These are phyloP conservation scores for Yamadazyma sp. DNA, from an alignment of 805 yeast genomes.

Conservation along the genomic window DNA sequence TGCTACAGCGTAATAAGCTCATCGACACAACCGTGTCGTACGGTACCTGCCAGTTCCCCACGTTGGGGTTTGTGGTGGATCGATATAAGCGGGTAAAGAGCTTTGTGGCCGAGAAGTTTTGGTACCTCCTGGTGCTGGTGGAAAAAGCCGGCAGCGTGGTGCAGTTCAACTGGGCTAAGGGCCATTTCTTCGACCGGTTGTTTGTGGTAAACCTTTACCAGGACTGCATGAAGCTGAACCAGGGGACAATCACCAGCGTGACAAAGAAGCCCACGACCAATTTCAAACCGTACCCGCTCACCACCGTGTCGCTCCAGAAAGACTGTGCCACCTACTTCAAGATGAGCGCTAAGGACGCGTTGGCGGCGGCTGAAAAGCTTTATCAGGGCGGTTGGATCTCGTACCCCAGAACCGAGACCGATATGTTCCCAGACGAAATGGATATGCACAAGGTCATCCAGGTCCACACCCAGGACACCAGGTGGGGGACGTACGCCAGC, in stretches of 20 bases:
- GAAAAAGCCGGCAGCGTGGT: slow-evolving; percentile 32
- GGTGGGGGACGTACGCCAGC: slow-evolving; percentile 76
- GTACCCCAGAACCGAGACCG: slow-evolving; percentile 98
- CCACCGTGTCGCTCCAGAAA: slow-evolving; percentile 92
- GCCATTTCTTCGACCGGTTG: slow-evolving; percentile 70
- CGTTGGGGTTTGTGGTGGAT: slow-evolving; percentile 94
- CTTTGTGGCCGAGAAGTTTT: slow-evolving; percentile 76
- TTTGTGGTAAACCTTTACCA: slow-evolving; percentile 66
- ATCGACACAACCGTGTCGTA: slow-evolving; percentile 58
- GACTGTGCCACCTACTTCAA: slow-evolving; percentile 74
- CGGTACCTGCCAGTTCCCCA: slow-evolving; percentile 96
- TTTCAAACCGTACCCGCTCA: slow-evolving; percentile 84
- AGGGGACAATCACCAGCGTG: slow-evolving; percentile 52
- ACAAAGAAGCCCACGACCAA: slow-evolving; percentile 66
- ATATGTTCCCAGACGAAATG: slow-evolving; percentile 74
- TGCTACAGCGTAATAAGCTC: slow-evolving; percentile 37
- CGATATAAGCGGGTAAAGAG: slow-evolving; percentile 71
- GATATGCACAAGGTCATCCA: slow-evolving; percentile 61
- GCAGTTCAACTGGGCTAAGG: slow-evolving; percentile 69
- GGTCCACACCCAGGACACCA: slow-evolving; percentile 53
- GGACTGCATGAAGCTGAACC: slow-evolving; percentile 52
- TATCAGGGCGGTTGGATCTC: slow-evolving; percentile 86
- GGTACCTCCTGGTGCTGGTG: slow-evolving; percentile 63
- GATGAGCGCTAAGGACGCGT: slow-evolving; percentile 75
- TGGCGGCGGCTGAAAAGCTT: slow-evolving; percentile 76